These are phyloP conservation scores for Ochromonas danica DNA, from an alignment of 108 stramenopile genomes.

Conservation along the genomic window DNA sequence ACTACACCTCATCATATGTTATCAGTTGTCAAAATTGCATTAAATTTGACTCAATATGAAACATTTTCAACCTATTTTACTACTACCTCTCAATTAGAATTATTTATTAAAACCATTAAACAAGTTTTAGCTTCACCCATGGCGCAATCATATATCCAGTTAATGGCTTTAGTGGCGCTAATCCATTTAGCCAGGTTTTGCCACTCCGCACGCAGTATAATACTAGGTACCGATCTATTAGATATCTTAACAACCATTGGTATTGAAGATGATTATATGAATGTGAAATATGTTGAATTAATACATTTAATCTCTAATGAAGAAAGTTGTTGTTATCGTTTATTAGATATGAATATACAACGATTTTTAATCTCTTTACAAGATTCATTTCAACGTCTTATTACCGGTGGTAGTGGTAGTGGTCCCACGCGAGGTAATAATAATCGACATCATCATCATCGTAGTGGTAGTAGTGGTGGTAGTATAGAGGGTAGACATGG, in stretches of 20 bases:
- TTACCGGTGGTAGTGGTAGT: neutral
- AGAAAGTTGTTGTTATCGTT: slow-evolving; percentile 12
- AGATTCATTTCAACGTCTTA: neutral
- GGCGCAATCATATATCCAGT: too few species aligned
- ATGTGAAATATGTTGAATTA: neutral
- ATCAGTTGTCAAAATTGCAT: neutral
- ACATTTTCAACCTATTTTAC: neutral
- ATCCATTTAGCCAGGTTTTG: too few species aligned
- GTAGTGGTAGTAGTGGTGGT: too few species aligned
- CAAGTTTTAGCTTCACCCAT: neutral
- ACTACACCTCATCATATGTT: neutral
- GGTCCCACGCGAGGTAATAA: too few species aligned
- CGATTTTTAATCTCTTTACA: neutral
- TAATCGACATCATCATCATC: too few species aligned
- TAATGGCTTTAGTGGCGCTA: too few species aligned
- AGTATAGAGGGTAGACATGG: too few species aligned
- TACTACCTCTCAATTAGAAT: neutral
- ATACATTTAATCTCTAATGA: neutral
- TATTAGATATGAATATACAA: neutral
- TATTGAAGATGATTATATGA: neutral
- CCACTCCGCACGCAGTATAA: too few species aligned
- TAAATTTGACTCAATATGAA: neutral
- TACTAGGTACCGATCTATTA: neutral
- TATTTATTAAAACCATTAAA: neutral
- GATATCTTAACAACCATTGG: neutral